Evolutionary conservation across 2,329 filamentous ascomycete species (phyloP), one percentile per base, ranked within the genome.

Genomic region (Stachybotrys chartarum): DNA sequence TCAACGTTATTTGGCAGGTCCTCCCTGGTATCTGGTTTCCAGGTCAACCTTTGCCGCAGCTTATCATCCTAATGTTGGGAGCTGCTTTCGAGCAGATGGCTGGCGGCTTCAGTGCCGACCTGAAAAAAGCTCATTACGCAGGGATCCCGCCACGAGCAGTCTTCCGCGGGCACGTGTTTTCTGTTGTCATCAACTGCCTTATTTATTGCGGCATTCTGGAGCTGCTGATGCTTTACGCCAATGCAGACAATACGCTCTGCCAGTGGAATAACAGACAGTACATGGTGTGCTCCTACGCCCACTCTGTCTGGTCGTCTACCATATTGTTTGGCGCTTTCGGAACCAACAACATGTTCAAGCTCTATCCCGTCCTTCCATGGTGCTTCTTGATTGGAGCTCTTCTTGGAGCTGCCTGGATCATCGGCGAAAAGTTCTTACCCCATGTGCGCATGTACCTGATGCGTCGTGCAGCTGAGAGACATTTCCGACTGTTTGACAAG

Each of bases 311-410:
- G 54, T 60, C 59, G 3, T 64, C 66, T 7, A 64, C 62, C 14
- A 52, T 52, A 17, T 30, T 17, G 32, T 52, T 52, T 24, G 63
- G 63, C 45, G 56, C 60, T 8, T 61, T 64, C 53, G 64, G 57
- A 58, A 63, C 39, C 52, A 66, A 60, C 58, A 68, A 52, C 63
- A 63, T 59, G 58, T 60, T 60, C 55, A 57, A 56, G 55, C 55
- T 60, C 6, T 60, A 60, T 30, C 58, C 58, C 14, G 30, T 57
- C 6, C 62, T 73, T 14, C 65, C 67, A 5, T 67, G 57, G 54
- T 70, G 69, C 58, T 72, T 70, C 61, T 59, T 70, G 30, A 61
- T 70, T 30, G 72, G 72, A 42, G 65, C 61, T 1, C 1, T 68
- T 3, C 63, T 72, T 1, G 61, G 71, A 12, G 31, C 64, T 6